A percentile compares a stretch with the other conserved stretches of the same genome.
Evolutionary conservation across 345 rosid species (phyloP).

Genomic region (Geranium rotundifolium): DNA sequence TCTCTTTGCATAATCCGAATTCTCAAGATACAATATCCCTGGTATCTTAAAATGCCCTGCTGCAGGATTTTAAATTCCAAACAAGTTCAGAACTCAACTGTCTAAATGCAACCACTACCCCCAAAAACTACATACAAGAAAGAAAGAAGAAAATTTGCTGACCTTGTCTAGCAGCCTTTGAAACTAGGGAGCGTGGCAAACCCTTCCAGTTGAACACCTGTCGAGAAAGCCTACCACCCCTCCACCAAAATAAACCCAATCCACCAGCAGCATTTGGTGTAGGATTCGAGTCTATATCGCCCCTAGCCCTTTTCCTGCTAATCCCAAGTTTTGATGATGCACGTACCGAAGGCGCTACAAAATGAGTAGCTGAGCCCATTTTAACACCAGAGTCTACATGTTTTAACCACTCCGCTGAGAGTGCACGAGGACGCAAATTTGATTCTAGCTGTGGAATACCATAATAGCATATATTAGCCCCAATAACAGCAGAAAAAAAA

Average conservation of each 20-base stretch:
- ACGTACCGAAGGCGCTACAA: conserved; percentile 42
- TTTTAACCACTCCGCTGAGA: conserved; percentile 72
- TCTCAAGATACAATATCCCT: conserved; percentile 75
- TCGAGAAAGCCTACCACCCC: conserved; percentile 83
- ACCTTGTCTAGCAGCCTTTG: conserved; percentile 96
- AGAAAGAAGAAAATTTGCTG: conserved; percentile 16
- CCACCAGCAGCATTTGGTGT: conserved; percentile 48
- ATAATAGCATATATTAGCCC: conserved; percentile 10
- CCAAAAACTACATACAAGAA: conserved; percentile 4
- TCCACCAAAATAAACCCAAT: conserved; percentile 79
- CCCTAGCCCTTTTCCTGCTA: conserved; percentile 49
- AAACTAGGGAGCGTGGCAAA: conserved; percentile 49
- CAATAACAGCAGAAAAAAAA: neutral
- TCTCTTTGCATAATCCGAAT: conserved; percentile 78
- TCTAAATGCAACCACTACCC: conserved; percentile 3
- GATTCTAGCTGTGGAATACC: conserved; percentile 60
- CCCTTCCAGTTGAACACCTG: conserved; percentile 75
- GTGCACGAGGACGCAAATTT: conserved; percentile 58
- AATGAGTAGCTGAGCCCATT: conserved; percentile 70
- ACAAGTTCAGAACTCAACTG: conserved; percentile 13
- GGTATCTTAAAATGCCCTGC: conserved; percentile 64
- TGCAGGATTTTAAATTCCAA: conserved; percentile 43
- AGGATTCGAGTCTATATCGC: conserved; percentile 40
- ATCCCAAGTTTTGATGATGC: conserved; percentile 51
- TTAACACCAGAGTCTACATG: conserved; percentile 51